A percentile compares a stretch with the other conserved stretches of the same genome.
These are phyloP conservation scores for Aureobasidium sp. DNA, from an alignment of 2,329 filamentous ascomycete genomes.

Conservation along the genomic window DNA sequence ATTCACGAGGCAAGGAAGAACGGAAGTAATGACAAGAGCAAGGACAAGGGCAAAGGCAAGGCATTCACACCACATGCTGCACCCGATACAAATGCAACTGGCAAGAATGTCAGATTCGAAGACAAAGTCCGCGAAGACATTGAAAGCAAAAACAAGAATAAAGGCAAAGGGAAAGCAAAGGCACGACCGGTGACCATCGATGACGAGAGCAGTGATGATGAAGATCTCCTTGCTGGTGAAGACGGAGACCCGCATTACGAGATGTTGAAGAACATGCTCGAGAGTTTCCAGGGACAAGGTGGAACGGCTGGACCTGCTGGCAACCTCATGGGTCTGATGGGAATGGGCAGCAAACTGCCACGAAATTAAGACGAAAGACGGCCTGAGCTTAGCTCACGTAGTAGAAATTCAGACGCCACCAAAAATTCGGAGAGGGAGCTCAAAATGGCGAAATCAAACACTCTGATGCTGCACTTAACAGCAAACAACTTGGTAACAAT, in stretches of 20 bases:
- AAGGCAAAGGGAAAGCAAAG: constrained; percentile 15
- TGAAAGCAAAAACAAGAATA: not conserved
- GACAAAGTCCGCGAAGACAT: not conserved
- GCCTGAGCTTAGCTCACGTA: not conserved
- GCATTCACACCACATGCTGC: constrained; percentile 9
- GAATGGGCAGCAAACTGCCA: constrained; percentile 57
- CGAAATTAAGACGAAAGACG: constrained; percentile 27
- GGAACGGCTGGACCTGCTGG: constrained; percentile 79
- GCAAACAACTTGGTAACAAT: no score
- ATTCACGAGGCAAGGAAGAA: constrained; percentile 51
- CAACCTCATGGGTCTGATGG: constrained; percentile 82
- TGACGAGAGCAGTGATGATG: constrained; percentile 32
- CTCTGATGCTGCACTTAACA: no score
- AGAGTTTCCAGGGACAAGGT: constrained; percentile 85
- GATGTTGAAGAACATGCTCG: constrained; percentile 79
- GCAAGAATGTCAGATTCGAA: constrained; percentile 11
- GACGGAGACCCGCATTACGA: constrained; percentile 77
- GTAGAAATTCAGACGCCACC: no score
- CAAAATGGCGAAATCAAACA: no score
- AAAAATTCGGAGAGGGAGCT: no score
- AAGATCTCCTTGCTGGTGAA: constrained; percentile 35
- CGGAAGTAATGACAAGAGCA: constrained; percentile 11
- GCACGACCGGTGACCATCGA: constrained; percentile 38
- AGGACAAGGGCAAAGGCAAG: constrained; percentile 21
- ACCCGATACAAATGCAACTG: not conserved